Conservation (phyloP, 495 filamentous ascomycete species). For the Rusavskia elegans region DNA sequence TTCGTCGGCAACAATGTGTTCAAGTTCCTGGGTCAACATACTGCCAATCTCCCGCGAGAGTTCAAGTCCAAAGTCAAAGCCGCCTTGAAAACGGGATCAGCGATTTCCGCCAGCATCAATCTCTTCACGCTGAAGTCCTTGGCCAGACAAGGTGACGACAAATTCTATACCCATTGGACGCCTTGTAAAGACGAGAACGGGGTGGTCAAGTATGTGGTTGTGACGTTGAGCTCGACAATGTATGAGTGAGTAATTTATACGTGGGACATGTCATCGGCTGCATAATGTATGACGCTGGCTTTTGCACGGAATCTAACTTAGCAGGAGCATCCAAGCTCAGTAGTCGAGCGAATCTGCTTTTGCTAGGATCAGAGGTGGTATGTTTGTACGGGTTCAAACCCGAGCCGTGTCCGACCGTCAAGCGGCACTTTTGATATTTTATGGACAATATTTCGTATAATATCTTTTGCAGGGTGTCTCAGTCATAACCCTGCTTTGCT, state of each 20-base stretch:
- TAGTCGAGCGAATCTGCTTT: too few species aligned
- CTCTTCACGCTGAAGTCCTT: conserved; percentile 12
- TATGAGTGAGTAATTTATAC: conserved; percentile 4
- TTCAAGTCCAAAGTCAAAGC: conserved; percentile 23
- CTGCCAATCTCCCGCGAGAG: conserved; percentile 19
- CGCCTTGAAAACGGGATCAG: conserved; percentile 22
- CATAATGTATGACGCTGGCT: too few species aligned
- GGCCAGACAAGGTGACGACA: conserved; percentile 18
- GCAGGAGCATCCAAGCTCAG: too few species aligned
- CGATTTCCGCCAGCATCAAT: conserved; percentile 25
- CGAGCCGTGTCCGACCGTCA: too few species aligned
- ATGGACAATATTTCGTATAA: too few species aligned
- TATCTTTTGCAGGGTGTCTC: too few species aligned
- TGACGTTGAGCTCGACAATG: conserved; percentile 19
- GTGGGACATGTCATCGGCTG: too few species aligned
- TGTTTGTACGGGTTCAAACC: too few species aligned
- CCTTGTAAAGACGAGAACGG: conserved; percentile 35
- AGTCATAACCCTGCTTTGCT: too few species aligned
- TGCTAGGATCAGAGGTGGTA: too few species aligned
- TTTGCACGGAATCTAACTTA: too few species aligned
- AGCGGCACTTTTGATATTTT: too few species aligned
- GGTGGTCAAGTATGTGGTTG: conserved; percentile 27
- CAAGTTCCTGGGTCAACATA: conserved; percentile 26
- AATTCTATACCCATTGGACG: conserved; percentile 37
- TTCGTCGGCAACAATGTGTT: conserved; percentile 34